Evolutionary conservation across 495 filamentous ascomycete genomes (phyloP).

Genomic region (Podospora anserina): DNA sequence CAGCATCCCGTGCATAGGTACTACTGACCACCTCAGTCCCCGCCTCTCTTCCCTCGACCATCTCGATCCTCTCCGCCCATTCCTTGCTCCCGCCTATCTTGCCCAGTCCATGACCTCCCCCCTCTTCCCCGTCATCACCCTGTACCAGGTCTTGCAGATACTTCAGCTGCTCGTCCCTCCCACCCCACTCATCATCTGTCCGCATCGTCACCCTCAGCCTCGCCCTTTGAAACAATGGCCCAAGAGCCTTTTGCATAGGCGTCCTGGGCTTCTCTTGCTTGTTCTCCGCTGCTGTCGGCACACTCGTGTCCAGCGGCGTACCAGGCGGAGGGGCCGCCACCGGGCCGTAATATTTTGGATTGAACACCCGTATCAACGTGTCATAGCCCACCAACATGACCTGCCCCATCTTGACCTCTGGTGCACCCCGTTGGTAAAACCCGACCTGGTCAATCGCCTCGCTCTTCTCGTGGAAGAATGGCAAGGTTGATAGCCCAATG

Average conservation of each 20-base stretch:
- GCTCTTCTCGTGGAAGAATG: constrained; percentile 84
- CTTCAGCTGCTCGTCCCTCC: constrained; percentile 53
- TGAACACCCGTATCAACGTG: constrained; percentile 78
- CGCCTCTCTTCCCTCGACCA: constrained; percentile 59
- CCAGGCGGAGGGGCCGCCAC: background rate
- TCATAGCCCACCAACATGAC: constrained; percentile 85
- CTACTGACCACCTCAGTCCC: constrained; percentile 66
- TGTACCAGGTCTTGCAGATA: constrained; percentile 54
- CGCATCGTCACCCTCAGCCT: constrained; percentile 70
- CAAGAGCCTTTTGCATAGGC: constrained; percentile 51
- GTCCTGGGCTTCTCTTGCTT: constrained; percentile 33
- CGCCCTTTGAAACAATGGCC: constrained; percentile 66
- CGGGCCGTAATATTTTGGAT: constrained; percentile 71
- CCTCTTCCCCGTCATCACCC: constrained; percentile 29
- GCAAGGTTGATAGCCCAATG: constrained; percentile 74
- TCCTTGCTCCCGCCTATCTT: constrained; percentile 55
- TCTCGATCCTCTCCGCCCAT: constrained; percentile 69
- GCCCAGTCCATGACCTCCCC: constrained; percentile 38
- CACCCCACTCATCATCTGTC: constrained; percentile 64
- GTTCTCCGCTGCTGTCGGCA: constrained; percentile 29
- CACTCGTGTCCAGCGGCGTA: background rate
- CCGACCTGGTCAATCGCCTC: constrained; percentile 57
- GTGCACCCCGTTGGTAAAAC: constrained; percentile 41
- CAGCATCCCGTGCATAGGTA: constrained; percentile 70
- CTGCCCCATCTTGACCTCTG: constrained; percentile 48